phyloP scores from a whole-genome alignment of 2,329 filamentous ascomycete species.

The Xylaria sp. region DNA sequence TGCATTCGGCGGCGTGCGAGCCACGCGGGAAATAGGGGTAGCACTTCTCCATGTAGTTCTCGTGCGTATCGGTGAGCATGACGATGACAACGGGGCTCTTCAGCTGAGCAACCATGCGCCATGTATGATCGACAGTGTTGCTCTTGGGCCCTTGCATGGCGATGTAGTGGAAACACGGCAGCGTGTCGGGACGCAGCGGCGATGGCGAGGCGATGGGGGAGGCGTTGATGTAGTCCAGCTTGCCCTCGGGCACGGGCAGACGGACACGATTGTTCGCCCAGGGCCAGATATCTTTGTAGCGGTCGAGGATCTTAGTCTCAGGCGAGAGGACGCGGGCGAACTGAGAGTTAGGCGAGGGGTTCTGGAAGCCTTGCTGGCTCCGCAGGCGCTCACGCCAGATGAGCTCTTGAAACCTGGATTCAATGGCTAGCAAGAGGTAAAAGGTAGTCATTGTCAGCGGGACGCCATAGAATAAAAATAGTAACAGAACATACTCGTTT shows the following conservation, averaged over 20 bases:
- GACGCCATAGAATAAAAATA: not conserved
- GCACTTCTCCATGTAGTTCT: constrained; percentile 83
- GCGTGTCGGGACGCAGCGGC: constrained; percentile 50
- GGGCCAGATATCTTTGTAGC: constrained; percentile 90
- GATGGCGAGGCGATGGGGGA: constrained; percentile 73
- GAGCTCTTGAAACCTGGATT: constrained; percentile 64
- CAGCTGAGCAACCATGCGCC: constrained; percentile 93
- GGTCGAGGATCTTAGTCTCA: constrained; percentile 73
- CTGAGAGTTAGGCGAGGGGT: constrained; percentile 52
- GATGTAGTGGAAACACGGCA: constrained; percentile 74
- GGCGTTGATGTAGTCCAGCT: constrained; percentile 85
- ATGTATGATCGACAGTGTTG: constrained; percentile 82
- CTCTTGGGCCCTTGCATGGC: constrained; percentile 92
- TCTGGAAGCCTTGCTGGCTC: constrained; percentile 54
- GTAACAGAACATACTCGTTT: constrained; percentile 55
- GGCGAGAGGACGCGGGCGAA: constrained; percentile 66
- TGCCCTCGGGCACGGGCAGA: constrained; percentile 78
- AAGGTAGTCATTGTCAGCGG: not conserved
- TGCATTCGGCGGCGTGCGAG: constrained; percentile 62
- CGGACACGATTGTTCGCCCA: constrained; percentile 88
- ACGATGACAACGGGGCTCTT: constrained; percentile 82
- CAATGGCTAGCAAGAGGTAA: constrained; percentile 56
- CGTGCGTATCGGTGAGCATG: constrained; percentile 92
- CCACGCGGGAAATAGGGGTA: constrained; percentile 83
- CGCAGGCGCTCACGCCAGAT: constrained; percentile 65